Evolutionary conservation across 805 yeast genomes (phyloP).

Genomic region (Jamesozyma gamospora): DNA sequence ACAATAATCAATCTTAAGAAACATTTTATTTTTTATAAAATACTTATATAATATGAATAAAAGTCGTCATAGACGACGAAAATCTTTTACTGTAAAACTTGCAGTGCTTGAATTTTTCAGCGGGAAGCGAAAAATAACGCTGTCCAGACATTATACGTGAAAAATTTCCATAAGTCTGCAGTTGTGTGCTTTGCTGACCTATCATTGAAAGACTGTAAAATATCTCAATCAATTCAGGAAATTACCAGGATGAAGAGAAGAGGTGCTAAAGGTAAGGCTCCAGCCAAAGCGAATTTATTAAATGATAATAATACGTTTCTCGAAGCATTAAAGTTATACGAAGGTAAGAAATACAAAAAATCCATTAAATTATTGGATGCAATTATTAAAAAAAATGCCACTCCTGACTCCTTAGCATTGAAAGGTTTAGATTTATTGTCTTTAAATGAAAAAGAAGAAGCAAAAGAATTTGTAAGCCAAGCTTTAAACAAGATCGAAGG

Average conservation of each 20-base stretch:
- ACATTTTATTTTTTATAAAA: no score
- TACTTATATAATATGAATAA: no score
- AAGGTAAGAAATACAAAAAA: constrained; percentile 77
- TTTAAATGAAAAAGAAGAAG: constrained; percentile 52
- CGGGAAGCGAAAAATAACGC: no score
- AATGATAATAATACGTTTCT: constrained; percentile 63
- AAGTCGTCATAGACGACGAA: no score
- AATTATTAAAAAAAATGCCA: constrained; percentile 63
- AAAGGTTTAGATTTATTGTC: constrained; percentile 65
- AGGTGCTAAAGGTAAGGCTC: constrained; percentile 10
- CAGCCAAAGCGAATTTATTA: constrained; percentile 7
- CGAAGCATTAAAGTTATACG: constrained; percentile 76
- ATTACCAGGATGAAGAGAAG: background rate
- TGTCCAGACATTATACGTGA: no score
- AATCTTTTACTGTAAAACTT: no score
- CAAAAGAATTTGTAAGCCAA: constrained; percentile 47
- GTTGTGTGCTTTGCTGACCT: no score
- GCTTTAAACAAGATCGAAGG: constrained; percentile 51
- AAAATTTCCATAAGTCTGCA: no score
- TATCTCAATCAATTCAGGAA: no score
- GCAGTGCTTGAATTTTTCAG: no score
- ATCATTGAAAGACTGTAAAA: no score
- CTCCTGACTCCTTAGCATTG: constrained; percentile 71
- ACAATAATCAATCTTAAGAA: no score
- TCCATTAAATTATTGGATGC: constrained; percentile 67